Evolutionary conservation across 805 yeast species (phyloP).

Genomic region (Zygoascus biomembranicola): DNA sequence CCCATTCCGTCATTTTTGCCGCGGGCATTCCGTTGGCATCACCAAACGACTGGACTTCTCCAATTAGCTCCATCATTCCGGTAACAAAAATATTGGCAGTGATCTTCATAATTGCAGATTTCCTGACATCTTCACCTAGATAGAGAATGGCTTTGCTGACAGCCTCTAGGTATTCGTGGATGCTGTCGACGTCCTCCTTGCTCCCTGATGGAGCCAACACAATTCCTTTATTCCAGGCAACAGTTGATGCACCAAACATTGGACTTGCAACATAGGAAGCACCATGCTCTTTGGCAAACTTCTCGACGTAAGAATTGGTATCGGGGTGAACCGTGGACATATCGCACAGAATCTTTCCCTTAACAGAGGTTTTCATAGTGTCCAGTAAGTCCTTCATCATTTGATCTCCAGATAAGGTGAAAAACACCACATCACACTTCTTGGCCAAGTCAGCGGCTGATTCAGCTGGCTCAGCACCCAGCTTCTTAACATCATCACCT

Average conservation of each 20-base stretch:
- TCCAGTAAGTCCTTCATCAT: conserved; percentile 7
- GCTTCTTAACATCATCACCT: conserved; percentile 10
- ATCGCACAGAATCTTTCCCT: conserved; percentile 21
- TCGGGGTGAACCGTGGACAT: conserved; percentile 24
- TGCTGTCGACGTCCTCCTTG: conserved; percentile 14
- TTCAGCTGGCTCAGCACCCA: conserved; percentile 11
- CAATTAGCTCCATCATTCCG: conserved; percentile 23
- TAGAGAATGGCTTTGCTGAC: conserved; percentile 22
- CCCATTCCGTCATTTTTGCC: conserved; percentile 14
- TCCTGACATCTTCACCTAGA: conserved; percentile 21
- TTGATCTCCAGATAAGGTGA: conserved; percentile 14
- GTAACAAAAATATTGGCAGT: conserved; percentile 24
- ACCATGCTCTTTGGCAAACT: conserved; percentile 12
- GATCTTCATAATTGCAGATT: conserved; percentile 20
- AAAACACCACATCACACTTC: conserved; percentile 10
- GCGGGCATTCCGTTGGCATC: conserved; percentile 22
- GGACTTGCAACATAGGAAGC: conserved; percentile 22
- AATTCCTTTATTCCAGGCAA: conserved; percentile 21
- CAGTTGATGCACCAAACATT: conserved; percentile 25
- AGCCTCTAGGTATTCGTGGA: conserved; percentile 18
- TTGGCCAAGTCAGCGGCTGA: conserved; percentile 7
- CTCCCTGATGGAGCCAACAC: conserved; percentile 22
- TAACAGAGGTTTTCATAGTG: not conserved
- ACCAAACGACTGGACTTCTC: conserved; percentile 20
- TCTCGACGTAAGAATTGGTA: conserved; percentile 14